phyloP scores from a whole-genome alignment of 805 yeast genomes.

The Ogataea siamensis region DNA sequence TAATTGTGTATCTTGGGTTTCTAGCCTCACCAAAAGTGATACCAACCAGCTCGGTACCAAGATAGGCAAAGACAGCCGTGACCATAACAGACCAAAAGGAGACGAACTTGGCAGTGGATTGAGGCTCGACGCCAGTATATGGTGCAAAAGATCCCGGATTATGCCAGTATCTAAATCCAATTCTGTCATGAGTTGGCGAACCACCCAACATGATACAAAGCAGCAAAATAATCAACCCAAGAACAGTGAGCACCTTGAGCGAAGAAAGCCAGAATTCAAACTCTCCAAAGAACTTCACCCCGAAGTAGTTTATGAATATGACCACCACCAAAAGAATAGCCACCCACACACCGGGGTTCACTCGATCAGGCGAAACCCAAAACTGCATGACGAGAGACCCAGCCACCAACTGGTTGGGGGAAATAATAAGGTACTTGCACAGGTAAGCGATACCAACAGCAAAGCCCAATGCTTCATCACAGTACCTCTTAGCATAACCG shows the following conservation, averaged over 20 bases:
- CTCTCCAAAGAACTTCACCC: slow-evolving; percentile 50
- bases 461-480: slow-evolving; percentile 53
- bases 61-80: slow-evolving; percentile 50
- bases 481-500: slow-evolving; percentile 51
- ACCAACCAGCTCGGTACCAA: slow-evolving; percentile 51
- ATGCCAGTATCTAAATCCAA: slow-evolving; percentile 44
- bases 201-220: slow-evolving; percentile 75
- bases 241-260: slow-evolving; percentile 61
- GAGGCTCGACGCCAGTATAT: slow-evolving; percentile 42
- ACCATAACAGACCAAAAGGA: slow-evolving; percentile 53
- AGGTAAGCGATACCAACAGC: slow-evolving; percentile 56
- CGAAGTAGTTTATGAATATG: slow-evolving; percentile 41
- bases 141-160: slow-evolving; percentile 42
- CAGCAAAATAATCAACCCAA: slow-evolving; percentile 64
- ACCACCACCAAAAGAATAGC: slow-evolving; percentile 43
- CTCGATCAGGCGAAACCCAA: slow-evolving; percentile 46
- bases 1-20: slow-evolving; percentile 48
- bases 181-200: slow-evolving; percentile 68
- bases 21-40: slow-evolving; percentile 48
- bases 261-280: slow-evolving; percentile 57
- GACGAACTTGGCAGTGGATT: slow-evolving; percentile 46
- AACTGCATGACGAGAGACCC: slow-evolving; percentile 53
- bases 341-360: slow-evolving; percentile 56
- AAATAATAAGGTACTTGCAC: slow-evolving; percentile 49
- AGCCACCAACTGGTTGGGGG: slow-evolving; percentile 58